Evolutionary conservation across 2,329 filamentous ascomycete species (phyloP), one percentile per base, ranked within the genome.

Genomic region (Arthrobotrys conoides): DNA sequence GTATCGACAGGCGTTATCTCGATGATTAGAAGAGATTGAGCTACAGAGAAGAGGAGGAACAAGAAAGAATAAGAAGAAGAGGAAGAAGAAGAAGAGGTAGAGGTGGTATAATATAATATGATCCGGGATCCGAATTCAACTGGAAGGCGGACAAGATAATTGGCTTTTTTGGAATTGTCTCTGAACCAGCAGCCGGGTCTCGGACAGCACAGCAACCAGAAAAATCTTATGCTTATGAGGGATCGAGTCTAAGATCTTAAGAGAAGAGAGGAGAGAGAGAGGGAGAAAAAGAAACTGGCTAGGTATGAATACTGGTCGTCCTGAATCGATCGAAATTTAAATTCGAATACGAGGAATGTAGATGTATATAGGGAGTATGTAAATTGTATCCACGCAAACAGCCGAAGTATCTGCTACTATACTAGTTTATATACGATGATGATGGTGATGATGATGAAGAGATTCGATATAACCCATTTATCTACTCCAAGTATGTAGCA

Each of bases 11-110:
- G 8, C n/a, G 16, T 36, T 33, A 9, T 12, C n/a, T 20, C n/a
- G 36, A 38, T 18, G 65, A 70, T 67, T 48, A 18, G 61, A 66
- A 36, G 61, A 48, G 20, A 49, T 27, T 22, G 18, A 27, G 33
- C 16, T 16, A 9, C 33, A 61, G 33, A 24, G 8, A 12, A 22
- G 14, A n/a, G n/a, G n/a, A n/a, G n/a, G n/a, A n/a, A n/a, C n/a
- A n/a, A n/a, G n/a, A n/a, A n/a, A n/a, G n/a, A n/a, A n/a, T n/a
- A n/a, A n/a, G n/a, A n/a, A n/a, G n/a, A n/a, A n/a, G n/a, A n/a
- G n/a, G n/a, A n/a, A n/a, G n/a, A n/a, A n/a, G n/a, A 65, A 33
- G 12, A 38, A n/a, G 24, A 53, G 27, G 44, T n/a, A n/a, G 44
- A 49, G 20, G 20, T n/a, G 16, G 24, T 46, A 46, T 20, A 46